Base-by-base conservation (phyloP, 2,329 filamentous ascomycete genomes). In the Graphilbum ipis-grandicollis region DNA sequence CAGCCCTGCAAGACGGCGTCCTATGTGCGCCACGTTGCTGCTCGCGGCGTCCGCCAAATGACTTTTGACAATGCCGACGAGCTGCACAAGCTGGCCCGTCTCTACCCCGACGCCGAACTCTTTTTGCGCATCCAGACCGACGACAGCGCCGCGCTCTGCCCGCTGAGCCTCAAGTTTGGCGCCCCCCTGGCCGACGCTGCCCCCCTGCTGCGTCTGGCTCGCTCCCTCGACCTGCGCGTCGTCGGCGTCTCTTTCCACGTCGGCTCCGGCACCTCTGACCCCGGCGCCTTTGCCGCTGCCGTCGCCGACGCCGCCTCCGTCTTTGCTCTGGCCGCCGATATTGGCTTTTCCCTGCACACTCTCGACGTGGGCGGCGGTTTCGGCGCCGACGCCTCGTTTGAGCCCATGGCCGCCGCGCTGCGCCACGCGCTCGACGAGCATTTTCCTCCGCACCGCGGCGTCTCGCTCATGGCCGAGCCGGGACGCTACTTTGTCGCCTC, bases 1-100 rank as follows among this genome's bases (percentile, higher is more conserved):
- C 90, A 98, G 63, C 90, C 90, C 39, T 96, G 90, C 80, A 98
- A 98, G 75, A 98, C 90, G 51, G 93, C 90, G 64, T 94, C 88
- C 34, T 96, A 94, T 58, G 70, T 98, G 44, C 84, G 86, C 53
- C 93, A 86, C 52, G 90, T 92, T 45, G 75, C 80, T 52, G 71
- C 75, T 53, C 67, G 77, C 47, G 80, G 79, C 47, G 90, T 98
- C 55, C 88, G 81, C 63, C 83, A 93, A 67, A 96, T 98, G 88
- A 98, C 90, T 3, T 96, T 98, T 54, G 90, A 98, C 70, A 98
- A 98, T 50, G 75, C 80, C 55, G 90, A 98, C 56, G 90, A 98
- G 68, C 72, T 98, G 36, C 84, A 88, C 72, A 98, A 98, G 71
- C 88, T 93, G 57, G 90, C 92, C 59, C 80, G 84, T 58, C 72